Base-by-base conservation (phyloP, 139 green algal genomes). In the Penium margaritaceum region DNA sequence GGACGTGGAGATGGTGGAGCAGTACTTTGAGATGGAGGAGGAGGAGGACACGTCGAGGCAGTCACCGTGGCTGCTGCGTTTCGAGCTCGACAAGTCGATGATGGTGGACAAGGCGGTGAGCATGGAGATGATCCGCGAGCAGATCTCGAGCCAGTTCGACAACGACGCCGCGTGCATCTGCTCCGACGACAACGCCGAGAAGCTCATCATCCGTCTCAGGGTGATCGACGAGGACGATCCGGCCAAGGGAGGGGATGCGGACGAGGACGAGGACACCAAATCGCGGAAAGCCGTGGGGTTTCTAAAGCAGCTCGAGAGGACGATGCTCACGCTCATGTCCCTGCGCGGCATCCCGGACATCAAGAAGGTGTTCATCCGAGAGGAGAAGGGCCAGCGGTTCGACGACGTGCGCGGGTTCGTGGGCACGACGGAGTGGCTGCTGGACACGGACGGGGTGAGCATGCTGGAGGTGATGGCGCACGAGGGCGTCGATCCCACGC, bases 371-470 rank as follows among this genome's bases (percentile, higher is more conserved):
- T 96, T 95, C 81, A 89, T 97, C 64, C 86, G 92, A 12, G 84
- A 93, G 69, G 73, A 84, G 69, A 94, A 96, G 83, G 69, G 76
- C 54, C 89, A 85, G 2, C 24, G 38, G 35, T 73, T 81, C 36
- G 64, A 85, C 65, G 51, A 67, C 15, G 72, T 67, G 9, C 74
- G 76, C 27, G 83, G 74, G 30, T 96, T 88, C 71, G 41, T 70
- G 17, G 84, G 67, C 32, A 81, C 91, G 27, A 85, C 88, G 32
- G 92, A 98, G 85, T 98, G 92, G 91, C 84, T 98, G 67, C 85
- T 99, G 73, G 95, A 98, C 78, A 99, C 94, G 24, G 94, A 98
- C 74, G 93, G 95, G 27, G 87, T 95, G 74, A 97, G 96, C 77
- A 84, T 99, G 58, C 80, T 91, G 62, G 88, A 92, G 74, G 90